Evolutionary conservation across 345 rosid species (phyloP).

Genomic region (Populus ilicifolia): DNA sequence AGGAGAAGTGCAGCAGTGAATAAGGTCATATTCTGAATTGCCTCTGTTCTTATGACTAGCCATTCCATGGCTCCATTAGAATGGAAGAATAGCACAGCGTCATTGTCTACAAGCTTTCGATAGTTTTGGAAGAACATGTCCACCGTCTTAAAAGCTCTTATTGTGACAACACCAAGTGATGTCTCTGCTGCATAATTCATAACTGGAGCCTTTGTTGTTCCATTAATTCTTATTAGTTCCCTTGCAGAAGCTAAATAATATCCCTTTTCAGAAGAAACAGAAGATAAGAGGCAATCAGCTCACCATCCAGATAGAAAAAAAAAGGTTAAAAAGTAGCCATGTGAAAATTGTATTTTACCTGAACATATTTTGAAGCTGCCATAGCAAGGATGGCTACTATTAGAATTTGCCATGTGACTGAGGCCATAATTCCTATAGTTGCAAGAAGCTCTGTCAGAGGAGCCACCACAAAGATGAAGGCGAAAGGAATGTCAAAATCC

Average conservation of each 20-base stretch:
- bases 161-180: slow-evolving; percentile 72
- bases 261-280: slow-evolving; percentile 27
- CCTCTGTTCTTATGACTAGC: slow-evolving; percentile 65
- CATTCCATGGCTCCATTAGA: slow-evolving; percentile 80
- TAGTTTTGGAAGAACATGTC: slow-evolving; percentile 63
- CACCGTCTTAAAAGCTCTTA: slow-evolving; percentile 65
- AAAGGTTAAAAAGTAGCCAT: not conserved
- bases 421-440: slow-evolving; percentile 21
- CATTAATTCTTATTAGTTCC: slow-evolving; percentile 77
- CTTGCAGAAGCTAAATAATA: slow-evolving; percentile 78
- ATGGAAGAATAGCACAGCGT: slow-evolving; percentile 70
- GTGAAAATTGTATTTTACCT: slow-evolving; percentile 6
- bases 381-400: slow-evolving; percentile 24
- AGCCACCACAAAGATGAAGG: slow-evolving; percentile 3
- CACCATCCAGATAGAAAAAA: not conserved
- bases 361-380: slow-evolving; percentile 9
- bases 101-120: slow-evolving; percentile 59
- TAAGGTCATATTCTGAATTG: slow-evolving; percentile 63
- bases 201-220: slow-evolving; percentile 92
- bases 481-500: slow-evolving; percentile 26
- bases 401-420: slow-evolving; percentile 31
- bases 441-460: slow-evolving; percentile 10
- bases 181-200: slow-evolving; percentile 89
- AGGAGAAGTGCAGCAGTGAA: slow-evolving; percentile 71
- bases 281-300: not conserved